Base-by-base conservation (phyloP, 257 asterid species). In the Fraxinus quadrangulata region DNA sequence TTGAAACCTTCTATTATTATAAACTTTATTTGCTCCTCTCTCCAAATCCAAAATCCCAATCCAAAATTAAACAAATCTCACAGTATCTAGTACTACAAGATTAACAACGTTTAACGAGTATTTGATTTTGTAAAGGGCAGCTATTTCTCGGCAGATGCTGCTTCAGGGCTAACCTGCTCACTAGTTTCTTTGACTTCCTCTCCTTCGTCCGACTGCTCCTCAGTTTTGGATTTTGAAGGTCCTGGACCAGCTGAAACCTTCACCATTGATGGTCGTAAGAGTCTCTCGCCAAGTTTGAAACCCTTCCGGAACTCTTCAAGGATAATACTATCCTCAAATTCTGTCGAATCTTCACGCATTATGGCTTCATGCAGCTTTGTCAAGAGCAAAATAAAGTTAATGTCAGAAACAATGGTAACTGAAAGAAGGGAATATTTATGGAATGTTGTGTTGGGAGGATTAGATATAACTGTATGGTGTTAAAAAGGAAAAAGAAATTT, bases 171-270 rank as follows among this genome's bases (percentile, higher is more conserved):
- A 42, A 78, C 85, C 70, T 79, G 87, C 73, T 24, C 83, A 65
- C 71, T 61, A 37, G 87, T 79, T 69, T 81, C 88, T 26, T 69
- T 54, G 16, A 54, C 88, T 71, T 75, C 86, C 5, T 72, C 85
- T 66, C 67, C 76, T 51, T 67, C 88, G 71, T 84, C 91, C 30
- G 82, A 39, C 74, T 70, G 81, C 68, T 61, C 86, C 54, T 10
- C 81, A 0, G 78, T 68, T 81, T 89, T 84, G 8, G 88, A 81
- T 80, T 90, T 93, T 56, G 87, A 84, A 14, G 96, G 95, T 61
- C 97, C 97, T 6, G 98, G 96, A 16, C 97, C 97, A 24, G 98
- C 84, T 4, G 98, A 91, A 23, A 93, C 98, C 87, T 93, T 93
- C 86, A 91, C 97, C 98, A 93, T 93, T 28, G 97, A 88, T 63